Conservation (phyloP, 345 rosid genomes). For the Combretum micranthum region DNA sequence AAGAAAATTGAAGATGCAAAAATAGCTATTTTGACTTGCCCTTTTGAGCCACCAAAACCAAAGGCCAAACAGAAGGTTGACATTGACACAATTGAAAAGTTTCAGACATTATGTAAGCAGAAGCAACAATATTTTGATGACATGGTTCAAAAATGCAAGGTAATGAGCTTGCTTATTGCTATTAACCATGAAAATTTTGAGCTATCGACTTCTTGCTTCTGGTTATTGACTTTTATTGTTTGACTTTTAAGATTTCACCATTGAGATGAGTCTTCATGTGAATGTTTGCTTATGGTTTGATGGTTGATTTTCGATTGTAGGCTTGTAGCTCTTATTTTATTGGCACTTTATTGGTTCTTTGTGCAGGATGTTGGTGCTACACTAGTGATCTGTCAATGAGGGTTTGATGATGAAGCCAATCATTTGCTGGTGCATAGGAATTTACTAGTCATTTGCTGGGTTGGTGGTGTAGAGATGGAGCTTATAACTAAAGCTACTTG, state of each 20-base stretch:
- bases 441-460: conserved; percentile 98
- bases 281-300: too few relatives aligned
- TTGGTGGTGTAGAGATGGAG: conserved; percentile 97
- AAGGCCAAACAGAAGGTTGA: conserved; percentile 99
- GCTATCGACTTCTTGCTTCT: background rate
- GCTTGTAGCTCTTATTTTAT: too few relatives aligned
- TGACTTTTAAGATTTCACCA: background rate
- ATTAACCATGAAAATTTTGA: background rate
- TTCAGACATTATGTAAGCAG: conserved; percentile 79
- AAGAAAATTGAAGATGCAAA: conserved; percentile 83
- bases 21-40: conserved; percentile 95
- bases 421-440: conserved; percentile 91
- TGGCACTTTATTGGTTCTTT: background rate
- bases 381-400: conserved; percentile 98
- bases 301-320: too few relatives aligned
- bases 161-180: conserved; percentile 6
- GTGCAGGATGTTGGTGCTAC: conserved; percentile 96
- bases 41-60: conserved; percentile 98
- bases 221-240: background rate
- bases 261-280: too few relatives aligned
- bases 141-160: conserved; percentile 98
- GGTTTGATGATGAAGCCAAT: conserved; percentile 98
- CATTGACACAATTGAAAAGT: conserved; percentile 93
- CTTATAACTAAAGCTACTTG: conserved; percentile 98
- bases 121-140: conserved; percentile 90